Evolutionary conservation across 2,329 filamentous ascomycete species (phyloP).

Genomic region (Paraconiothyrium brasiliense): DNA sequence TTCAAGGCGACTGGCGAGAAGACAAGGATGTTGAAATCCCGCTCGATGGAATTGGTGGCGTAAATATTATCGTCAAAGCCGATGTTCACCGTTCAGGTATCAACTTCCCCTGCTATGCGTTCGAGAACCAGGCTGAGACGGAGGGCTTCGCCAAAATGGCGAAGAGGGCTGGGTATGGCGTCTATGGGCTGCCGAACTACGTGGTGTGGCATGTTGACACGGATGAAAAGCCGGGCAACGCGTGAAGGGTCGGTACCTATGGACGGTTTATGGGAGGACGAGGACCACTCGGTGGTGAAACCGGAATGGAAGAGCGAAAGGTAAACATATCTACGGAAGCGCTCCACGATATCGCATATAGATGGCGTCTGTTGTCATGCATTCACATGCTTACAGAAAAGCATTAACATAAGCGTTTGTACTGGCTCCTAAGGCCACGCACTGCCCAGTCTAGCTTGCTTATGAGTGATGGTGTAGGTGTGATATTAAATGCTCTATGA

Average conservation of each 20-base stretch:
- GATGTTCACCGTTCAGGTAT: slow-evolving; percentile 97
- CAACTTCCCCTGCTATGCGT: slow-evolving; percentile 96
- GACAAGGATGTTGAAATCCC: slow-evolving; percentile 93
- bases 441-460: not conserved
- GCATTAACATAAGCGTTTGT: not conserved
- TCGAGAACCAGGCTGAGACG: slow-evolving; percentile 98
- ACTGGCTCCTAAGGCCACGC: not conserved
- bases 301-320: not conserved
- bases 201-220: slow-evolving; percentile 99
- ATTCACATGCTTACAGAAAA: not conserved
- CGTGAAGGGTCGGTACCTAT: slow-evolving; percentile 23
- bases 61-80: slow-evolving; percentile 97
- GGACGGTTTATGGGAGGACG: not conserved
- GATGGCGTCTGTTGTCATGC: slow-evolving; percentile 1
- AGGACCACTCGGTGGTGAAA: not conserved
- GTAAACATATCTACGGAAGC: not conserved
- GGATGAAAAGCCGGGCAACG: slow-evolving; percentile 89
- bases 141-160: slow-evolving; percentile 99
- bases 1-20: slow-evolving; percentile 89
- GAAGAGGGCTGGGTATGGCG: slow-evolving; percentile 91
- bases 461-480: not conserved
- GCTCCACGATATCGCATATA: not conserved
- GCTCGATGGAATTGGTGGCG: slow-evolving; percentile 94
- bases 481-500: not conserved
- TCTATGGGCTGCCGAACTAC: slow-evolving; percentile 94